Base-by-base conservation (phyloP, 257 asterid species). In the Solanum rostratum region DNA sequence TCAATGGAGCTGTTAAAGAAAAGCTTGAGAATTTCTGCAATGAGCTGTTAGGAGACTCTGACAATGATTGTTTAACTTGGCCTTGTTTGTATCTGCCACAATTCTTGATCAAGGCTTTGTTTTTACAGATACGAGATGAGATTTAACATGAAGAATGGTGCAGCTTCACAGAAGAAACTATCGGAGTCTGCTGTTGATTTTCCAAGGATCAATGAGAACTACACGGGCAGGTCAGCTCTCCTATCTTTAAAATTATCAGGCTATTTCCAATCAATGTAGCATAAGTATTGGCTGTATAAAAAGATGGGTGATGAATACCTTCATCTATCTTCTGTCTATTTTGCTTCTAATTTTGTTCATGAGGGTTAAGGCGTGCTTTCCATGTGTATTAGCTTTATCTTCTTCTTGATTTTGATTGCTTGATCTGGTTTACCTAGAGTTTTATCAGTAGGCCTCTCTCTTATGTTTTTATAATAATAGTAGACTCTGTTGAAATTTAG, bases 121-220 rank as follows among this genome's bases (percentile, higher is more conserved):
- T 79, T 76, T 89, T 41, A 86, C 93, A 97, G 99, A 90, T 94
- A 94, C 12, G 98, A 95, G 84, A 97, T 97, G 99, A 94, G 99
- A 84, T 97, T 97, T 92, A 97, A 94, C 93, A 88, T 96, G 89
- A 92, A 92, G 91, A 93, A 87, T 74, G 98, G 98, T 85, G 85
- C 88, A 86, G 98, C 99, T 85, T 79, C 92, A 24, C 99, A 96
- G 93, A 96, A 90, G 91, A 91, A 90, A 88, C 86, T 97, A 41
- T 97, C 99, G 1, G 96, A 37, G n/a, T 87, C 97, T 55, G 91
- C 98, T 10, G 97, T 97, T 79, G 99, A 97, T 88, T 97, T 97
- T 83, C 98, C 98, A 60, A 88, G 98, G 93, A 91, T 97, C 87
- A 97, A 97, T 16, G 98, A 97, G 88, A 95, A 91, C 90, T 95